Conservation (phyloP, 164 flowering plant species). For the Dillenia turbinata region DNA sequence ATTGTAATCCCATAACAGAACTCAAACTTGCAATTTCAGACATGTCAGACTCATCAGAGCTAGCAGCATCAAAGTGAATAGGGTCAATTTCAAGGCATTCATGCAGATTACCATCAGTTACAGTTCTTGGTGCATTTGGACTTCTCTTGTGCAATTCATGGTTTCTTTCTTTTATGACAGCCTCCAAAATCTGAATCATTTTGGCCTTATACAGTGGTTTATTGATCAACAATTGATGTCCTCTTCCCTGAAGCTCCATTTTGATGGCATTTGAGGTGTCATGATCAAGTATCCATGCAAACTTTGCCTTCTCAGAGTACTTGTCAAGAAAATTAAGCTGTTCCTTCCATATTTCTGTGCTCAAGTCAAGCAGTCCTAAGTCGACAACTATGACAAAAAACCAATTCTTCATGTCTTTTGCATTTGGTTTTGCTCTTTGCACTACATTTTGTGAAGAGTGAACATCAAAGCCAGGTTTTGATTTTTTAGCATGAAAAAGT, state of each 20-base stretch:
- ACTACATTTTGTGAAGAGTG: conserved; percentile 23
- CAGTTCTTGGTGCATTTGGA: conserved; percentile 15
- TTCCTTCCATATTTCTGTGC: conserved; percentile 84
- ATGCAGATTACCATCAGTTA: conserved; percentile 32
- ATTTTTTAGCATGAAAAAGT: conserved; percentile 27
- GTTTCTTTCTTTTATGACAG: conserved; percentile 44
- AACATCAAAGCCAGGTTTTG: conserved; percentile 17
- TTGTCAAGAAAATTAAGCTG: conserved; percentile 71
- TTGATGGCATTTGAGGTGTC: conserved; percentile 69
- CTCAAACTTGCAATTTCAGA: conserved; percentile 24
- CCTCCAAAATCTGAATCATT: conserved; percentile 77
- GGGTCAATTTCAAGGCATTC: conserved; percentile 71
- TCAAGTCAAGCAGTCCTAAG: conserved; percentile 71
- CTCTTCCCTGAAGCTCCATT: conserved; percentile 71
- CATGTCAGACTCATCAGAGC: conserved; percentile 68
- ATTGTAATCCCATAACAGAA: conserved; percentile 9
- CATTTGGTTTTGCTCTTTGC: conserved; percentile 18
- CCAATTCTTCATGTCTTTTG: conserved; percentile 23
- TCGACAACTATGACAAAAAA: conserved; percentile 56
- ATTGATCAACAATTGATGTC: conserved; percentile 73
- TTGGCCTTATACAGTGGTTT: conserved; percentile 80
- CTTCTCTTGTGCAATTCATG: conserved; percentile 30
- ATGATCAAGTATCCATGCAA: conserved; percentile 89
- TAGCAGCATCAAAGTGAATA: conserved; percentile 39
- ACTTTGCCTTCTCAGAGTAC: conserved; percentile 53